These are phyloP conservation scores for Vigna unguiculata DNA, from an alignment of 306 rosid genomes.

Conservation along the genomic window DNA sequence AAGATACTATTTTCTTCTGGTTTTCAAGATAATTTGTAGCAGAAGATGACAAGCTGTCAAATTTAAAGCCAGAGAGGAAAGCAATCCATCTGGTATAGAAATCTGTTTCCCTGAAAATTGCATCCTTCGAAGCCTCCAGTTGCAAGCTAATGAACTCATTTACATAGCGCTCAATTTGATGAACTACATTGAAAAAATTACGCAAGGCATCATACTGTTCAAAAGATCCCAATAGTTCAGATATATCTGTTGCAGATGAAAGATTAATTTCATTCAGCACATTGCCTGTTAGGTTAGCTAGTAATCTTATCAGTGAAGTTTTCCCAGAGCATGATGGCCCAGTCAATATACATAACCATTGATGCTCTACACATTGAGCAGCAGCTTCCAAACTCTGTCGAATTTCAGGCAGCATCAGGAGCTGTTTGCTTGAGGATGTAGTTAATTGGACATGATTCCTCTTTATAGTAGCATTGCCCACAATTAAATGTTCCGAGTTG, in stretches of 20 bases:
- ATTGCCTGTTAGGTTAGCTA: slow-evolving; percentile 87
- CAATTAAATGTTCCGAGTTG: slow-evolving; percentile 55
- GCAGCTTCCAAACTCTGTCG: slow-evolving; percentile 88
- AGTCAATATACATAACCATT: slow-evolving; percentile 92
- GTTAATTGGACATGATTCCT: slow-evolving; percentile 60
- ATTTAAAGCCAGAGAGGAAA: slow-evolving; percentile 52
- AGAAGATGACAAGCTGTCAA: slow-evolving; percentile 52
- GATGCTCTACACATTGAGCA: slow-evolving; percentile 74
- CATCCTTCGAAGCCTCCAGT: slow-evolving; percentile 52
- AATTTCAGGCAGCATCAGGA: slow-evolving; percentile 71
- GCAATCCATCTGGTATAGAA: slow-evolving; percentile 63
- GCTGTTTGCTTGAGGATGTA: slow-evolving; percentile 50
- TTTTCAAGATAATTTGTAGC: slow-evolving; percentile 50
- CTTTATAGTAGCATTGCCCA: slow-evolving; percentile 70
- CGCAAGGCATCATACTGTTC: slow-evolving; percentile 87
- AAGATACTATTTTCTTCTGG: slow-evolving; percentile 55
- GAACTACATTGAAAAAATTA: slow-evolving; percentile 60
- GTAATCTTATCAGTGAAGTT: slow-evolving; percentile 81
- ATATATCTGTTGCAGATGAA: slow-evolving; percentile 92
- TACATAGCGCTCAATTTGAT: slow-evolving; percentile 65
- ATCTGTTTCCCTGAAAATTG: slow-evolving; percentile 45
- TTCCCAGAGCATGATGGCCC: slow-evolving; percentile 91
- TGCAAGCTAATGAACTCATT: slow-evolving; percentile 62
- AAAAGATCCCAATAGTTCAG: slow-evolving; percentile 93
- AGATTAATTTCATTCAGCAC: slow-evolving; percentile 85